phyloP scores from a whole-genome alignment of 2,329 filamentous ascomycete genomes.

The Sphaerostilbella broomeana region DNA sequence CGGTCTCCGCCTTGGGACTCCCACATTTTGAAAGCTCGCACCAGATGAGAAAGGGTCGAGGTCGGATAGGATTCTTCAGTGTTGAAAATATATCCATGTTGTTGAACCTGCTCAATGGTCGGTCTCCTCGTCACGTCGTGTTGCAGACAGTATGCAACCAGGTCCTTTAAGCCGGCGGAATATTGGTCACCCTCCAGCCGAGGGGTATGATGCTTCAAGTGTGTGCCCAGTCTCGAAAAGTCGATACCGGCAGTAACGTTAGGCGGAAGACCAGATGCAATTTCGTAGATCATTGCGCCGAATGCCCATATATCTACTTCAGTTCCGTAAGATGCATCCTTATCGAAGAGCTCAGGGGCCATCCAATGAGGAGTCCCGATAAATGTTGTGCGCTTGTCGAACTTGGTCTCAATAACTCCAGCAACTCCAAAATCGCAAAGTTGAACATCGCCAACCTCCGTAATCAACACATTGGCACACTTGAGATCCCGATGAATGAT shows the following conservation, averaged over 20 bases:
- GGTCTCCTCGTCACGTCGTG: slow-evolving; percentile 63
- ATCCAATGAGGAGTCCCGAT: slow-evolving; percentile 84
- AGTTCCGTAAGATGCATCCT: slow-evolving; percentile 58
- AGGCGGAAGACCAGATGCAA: slow-evolving; percentile 70
- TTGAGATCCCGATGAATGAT: slow-evolving; percentile 69
- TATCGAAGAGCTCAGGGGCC: slow-evolving; percentile 70
- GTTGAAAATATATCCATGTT: slow-evolving; percentile 61
- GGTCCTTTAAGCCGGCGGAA: slow-evolving; percentile 59
- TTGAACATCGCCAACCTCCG: slow-evolving; percentile 69
- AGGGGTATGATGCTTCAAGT: slow-evolving; percentile 56
- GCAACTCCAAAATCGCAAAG: slow-evolving; percentile 82
- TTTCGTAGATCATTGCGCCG: slow-evolving; percentile 73
- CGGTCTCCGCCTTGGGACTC: slow-evolving; percentile 67
- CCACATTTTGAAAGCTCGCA: slow-evolving; percentile 69
- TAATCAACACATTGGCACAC: slow-evolving; percentile 73
- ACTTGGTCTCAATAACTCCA: slow-evolving; percentile 66
- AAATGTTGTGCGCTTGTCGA: slow-evolving; percentile 72
- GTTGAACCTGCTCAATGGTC: slow-evolving; percentile 60
- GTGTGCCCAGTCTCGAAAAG: slow-evolving; percentile 45
- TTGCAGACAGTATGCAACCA: slow-evolving; percentile 68
- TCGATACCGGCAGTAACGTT: slow-evolving; percentile 51
- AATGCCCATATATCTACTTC: slow-evolving; percentile 82
- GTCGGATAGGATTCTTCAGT: slow-evolving; percentile 59
- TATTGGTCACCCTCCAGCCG: slow-evolving; percentile 66
- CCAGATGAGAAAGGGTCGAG: slow-evolving; percentile 55